Percentiles rank a stretch among this genome's conserved stretches.
Evolutionary conservation across 495 filamentous ascomycete genomes (phyloP).

Genomic region (Talaromyces proteolyticus): DNA sequence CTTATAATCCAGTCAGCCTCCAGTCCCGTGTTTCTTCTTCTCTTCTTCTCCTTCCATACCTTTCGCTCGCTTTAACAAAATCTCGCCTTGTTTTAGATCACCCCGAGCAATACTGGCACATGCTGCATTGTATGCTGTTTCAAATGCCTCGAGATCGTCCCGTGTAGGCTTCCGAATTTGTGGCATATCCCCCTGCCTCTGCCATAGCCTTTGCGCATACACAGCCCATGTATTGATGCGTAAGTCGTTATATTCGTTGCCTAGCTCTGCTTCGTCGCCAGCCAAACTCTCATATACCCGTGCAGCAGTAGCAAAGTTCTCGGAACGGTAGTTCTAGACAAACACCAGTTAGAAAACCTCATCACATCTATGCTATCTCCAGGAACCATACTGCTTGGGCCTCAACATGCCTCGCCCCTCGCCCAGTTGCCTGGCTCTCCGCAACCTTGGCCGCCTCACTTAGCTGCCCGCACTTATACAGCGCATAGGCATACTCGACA

Average conservation of each 20-base stretch:
- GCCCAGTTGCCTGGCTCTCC: slow-evolving; percentile 37
- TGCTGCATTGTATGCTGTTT: slow-evolving; percentile 89
- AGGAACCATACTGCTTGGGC: slow-evolving; percentile 67
- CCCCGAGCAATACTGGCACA: slow-evolving; percentile 79
- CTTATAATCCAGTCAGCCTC: no score
- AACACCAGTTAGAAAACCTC: slow-evolving; percentile 1
- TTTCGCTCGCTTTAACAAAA: slow-evolving; percentile 78
- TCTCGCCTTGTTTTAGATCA: slow-evolving; percentile 65
- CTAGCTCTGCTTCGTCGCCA: slow-evolving; percentile 32
- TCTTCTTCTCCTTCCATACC: no score
- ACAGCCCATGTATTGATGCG: slow-evolving; percentile 78
- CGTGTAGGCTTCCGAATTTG: slow-evolving; percentile 51
- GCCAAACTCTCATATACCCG: slow-evolving; percentile 61
- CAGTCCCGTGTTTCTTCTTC: no score
- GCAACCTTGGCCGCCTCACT: slow-evolving; percentile 60
- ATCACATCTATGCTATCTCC: not conserved
- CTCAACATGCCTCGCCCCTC: slow-evolving; percentile 75
- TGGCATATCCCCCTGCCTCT: slow-evolving; percentile 50
- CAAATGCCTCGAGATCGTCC: slow-evolving; percentile 85
- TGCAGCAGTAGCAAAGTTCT: slow-evolving; percentile 70
- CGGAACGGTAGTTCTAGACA: slow-evolving; percentile 67
- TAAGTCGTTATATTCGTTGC: slow-evolving; percentile 78
- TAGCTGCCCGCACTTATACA: slow-evolving; percentile 82
- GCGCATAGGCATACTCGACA: slow-evolving; percentile 82
- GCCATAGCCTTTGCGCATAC: slow-evolving; percentile 85